Percentiles rank a stretch among this genome's conserved stretches.
phyloP scores from a whole-genome alignment of 257 asterid species.

The Oldenlandia corymbosa region DNA sequence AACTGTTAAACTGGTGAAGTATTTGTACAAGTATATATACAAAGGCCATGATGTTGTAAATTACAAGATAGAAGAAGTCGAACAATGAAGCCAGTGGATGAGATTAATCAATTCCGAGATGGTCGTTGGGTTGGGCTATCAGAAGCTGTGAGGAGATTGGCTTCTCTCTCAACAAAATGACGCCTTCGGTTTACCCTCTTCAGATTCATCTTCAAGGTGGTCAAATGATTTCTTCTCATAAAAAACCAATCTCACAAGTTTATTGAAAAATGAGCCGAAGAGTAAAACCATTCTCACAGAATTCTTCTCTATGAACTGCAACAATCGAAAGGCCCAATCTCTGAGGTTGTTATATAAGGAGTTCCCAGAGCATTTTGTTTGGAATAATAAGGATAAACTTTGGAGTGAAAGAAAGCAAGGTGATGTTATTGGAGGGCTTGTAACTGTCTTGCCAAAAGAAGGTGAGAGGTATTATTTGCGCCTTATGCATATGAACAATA shows the following conservation, averaged over 20 bases:
- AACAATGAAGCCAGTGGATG: no score
- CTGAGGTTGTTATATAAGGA: background rate
- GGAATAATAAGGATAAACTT: background rate
- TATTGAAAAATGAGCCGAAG: background rate
- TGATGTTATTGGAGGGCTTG: background rate
- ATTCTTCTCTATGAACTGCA: background rate
- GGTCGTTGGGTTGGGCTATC: background rate
- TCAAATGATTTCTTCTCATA: background rate
- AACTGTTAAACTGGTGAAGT: background rate
- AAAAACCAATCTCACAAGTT: background rate
- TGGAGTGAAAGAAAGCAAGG: background rate
- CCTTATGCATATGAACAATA: no score
- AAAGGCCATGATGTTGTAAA: background rate
- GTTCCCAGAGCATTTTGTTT: background rate
- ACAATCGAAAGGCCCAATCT: background rate
- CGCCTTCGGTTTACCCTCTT: background rate
- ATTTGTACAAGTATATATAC: conserved; percentile 1
- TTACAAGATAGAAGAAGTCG: no score
- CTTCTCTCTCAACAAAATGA: background rate
- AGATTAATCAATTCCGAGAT: background rate
- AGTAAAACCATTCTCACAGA: background rate
- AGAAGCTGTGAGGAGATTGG: background rate
- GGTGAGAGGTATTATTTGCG: background rate
- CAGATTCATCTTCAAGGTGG: background rate
- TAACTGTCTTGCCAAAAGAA: background rate